Percentiles rank a stretch among this genome's conserved stretches.
Conservation (phyloP, 139 green algal genomes). For the Volvox africanus region DNA sequence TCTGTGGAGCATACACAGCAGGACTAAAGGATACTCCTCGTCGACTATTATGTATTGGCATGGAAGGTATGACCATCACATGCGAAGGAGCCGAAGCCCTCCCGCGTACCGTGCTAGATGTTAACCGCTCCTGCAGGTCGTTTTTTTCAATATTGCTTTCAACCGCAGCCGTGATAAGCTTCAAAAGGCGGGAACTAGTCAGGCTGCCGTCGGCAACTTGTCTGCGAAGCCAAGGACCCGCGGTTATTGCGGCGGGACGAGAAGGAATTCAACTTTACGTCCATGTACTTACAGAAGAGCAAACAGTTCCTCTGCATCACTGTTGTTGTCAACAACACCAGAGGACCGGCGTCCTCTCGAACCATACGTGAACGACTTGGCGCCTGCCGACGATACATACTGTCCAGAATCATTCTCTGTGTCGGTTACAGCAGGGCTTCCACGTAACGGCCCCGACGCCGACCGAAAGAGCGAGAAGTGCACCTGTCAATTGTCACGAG, state of each 20-base stretch:
- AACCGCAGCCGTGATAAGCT: constrained; percentile 13
- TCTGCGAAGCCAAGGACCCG: background rate
- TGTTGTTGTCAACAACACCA: background rate
- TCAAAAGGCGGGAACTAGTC: constrained; percentile 16
- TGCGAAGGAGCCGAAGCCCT: background rate
- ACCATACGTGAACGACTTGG: constrained; percentile 5
- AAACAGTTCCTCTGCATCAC: constrained; percentile 29
- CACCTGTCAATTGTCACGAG: background rate
- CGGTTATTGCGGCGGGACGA: background rate
- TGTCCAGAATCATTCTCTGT: background rate
- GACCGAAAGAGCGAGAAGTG: constrained; percentile 29
- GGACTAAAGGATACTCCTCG: background rate
- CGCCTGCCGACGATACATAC: background rate
- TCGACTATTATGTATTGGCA: no score
- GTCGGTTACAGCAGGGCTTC: background rate
- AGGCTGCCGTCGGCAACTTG: constrained; percentile 16
- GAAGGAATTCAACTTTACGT: background rate
- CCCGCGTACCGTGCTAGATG: constrained; percentile 6
- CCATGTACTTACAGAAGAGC: background rate
- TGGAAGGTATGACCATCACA: background rate
- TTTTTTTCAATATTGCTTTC: constrained; percentile 42
- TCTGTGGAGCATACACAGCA: background rate
- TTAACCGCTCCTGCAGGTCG: constrained; percentile 36
- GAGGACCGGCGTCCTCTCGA: background rate
- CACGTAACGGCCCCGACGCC: constrained; percentile 1